Conservation (phyloP, 345 rosid species). For the Erodium maritimum region DNA sequence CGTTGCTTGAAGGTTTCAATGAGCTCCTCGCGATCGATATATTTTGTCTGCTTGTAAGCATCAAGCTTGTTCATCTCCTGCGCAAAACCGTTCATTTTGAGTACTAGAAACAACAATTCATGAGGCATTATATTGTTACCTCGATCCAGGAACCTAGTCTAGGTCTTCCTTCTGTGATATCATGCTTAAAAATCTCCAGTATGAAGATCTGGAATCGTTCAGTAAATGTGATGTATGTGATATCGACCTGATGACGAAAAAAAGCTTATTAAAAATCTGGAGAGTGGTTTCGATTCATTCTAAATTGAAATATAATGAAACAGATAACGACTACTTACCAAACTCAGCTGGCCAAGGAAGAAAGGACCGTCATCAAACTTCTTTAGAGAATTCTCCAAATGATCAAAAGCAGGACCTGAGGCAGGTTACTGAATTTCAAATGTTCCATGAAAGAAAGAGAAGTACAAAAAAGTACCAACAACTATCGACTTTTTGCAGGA, state of each 20-base stretch:
- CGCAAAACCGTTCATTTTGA: not conserved
- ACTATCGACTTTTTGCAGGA: too few species aligned
- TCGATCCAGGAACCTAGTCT: slow-evolving; percentile 64
- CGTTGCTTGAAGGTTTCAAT: slow-evolving; percentile 35
- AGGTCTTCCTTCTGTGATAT: slow-evolving; percentile 60
- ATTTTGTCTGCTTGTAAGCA: slow-evolving; percentile 56
- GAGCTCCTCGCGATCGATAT: slow-evolving; percentile 32
- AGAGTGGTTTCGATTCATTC: too few species aligned
- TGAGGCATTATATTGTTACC: slow-evolving; percentile 22
- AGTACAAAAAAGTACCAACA: too few species aligned
- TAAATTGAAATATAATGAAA: too few species aligned
- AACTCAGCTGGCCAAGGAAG: slow-evolving; percentile 71
- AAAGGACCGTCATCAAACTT: slow-evolving; percentile 77
- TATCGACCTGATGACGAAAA: slow-evolving; percentile 41
- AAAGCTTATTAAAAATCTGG: too few species aligned
- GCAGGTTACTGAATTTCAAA: too few species aligned
- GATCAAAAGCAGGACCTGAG: slow-evolving; percentile 60
- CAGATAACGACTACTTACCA: slow-evolving; percentile 36
- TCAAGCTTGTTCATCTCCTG: slow-evolving; percentile 68
- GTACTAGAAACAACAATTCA: not conserved
- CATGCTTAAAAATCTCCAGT: slow-evolving; percentile 35
- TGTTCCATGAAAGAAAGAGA: too few species aligned
- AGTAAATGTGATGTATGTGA: slow-evolving; percentile 54
- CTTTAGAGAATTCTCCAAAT: slow-evolving; percentile 51
- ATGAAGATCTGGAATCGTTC: slow-evolving; percentile 53